These are phyloP conservation scores for Pseudonitzschia delicatissima DNA, from an alignment of 108 stramenopile species.

Conservation along the genomic window DNA sequence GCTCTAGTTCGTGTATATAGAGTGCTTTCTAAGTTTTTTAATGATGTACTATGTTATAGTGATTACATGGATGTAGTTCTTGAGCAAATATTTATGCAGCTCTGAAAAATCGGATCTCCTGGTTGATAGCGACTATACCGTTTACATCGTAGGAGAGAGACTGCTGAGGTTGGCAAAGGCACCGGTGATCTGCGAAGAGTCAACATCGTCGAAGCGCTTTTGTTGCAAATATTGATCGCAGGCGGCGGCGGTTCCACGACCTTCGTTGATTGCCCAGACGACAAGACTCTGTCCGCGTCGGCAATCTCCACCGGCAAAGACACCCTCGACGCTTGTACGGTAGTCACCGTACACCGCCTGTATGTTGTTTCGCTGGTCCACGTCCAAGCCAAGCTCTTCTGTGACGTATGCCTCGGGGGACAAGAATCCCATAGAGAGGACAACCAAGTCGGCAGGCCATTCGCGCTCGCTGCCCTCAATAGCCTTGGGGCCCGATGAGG, in stretches of 20 bases:
- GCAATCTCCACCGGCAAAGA: slow-evolving; percentile 98
- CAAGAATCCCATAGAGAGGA: slow-evolving; percentile 97
- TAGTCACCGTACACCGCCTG: slow-evolving; percentile 95
- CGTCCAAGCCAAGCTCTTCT: slow-evolving; percentile 77
- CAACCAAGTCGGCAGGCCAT: slow-evolving; percentile 89
- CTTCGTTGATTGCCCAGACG: slow-evolving; percentile 99
- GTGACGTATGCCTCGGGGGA: slow-evolving; percentile 87
- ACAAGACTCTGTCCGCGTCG: slow-evolving; percentile 95
- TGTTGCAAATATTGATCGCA: slow-evolving; percentile 76
- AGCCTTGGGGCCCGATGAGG: slow-evolving; percentile 64
- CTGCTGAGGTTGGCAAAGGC: slow-evolving; percentile 83
- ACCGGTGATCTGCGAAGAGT: slow-evolving; percentile 44
- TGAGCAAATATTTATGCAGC: too few relatives aligned
- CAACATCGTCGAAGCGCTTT: slow-evolving; percentile 60
- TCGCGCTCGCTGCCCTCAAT: slow-evolving; percentile 91
- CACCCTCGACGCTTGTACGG: slow-evolving; percentile 90
- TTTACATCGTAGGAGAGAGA: slow-evolving; percentile 63
- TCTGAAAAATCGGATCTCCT: too few relatives aligned
- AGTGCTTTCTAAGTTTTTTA: too few relatives aligned
- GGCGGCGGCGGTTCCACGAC: slow-evolving; percentile 91
- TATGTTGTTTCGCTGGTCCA: slow-evolving; percentile 94
- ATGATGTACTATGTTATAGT: too few relatives aligned
- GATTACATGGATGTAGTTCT: too few relatives aligned
- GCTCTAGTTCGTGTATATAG: too few relatives aligned
- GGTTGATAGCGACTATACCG: not conserved